These are phyloP conservation scores for Chalaropsis ovoidea DNA, from an alignment of 2,329 filamentous ascomycete species.

Conservation along the genomic window DNA sequence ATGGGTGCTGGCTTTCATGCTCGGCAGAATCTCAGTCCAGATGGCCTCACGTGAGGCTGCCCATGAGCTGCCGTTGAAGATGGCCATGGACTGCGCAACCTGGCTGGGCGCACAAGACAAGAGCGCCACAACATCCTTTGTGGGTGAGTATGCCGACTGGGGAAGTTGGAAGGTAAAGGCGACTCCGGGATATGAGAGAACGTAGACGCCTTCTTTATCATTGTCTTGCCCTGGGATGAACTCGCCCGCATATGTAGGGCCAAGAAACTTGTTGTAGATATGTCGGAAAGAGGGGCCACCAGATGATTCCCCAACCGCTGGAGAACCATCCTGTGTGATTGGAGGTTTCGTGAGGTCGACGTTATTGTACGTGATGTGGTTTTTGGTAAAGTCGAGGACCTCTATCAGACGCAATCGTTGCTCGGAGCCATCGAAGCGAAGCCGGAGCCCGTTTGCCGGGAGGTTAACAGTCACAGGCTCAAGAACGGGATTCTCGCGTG, in stretches of 20 bases:
- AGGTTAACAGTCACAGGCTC: slow-evolving; percentile 67
- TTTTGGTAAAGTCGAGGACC: slow-evolving; percentile 79
- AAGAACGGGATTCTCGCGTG: slow-evolving; percentile 60
- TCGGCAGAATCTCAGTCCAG: slow-evolving; percentile 64
- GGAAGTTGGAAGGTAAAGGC: slow-evolving; percentile 83
- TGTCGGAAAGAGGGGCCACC: slow-evolving; percentile 70
- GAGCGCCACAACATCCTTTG: slow-evolving; percentile 74
- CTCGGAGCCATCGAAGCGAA: slow-evolving; percentile 89
- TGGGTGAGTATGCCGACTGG: slow-evolving; percentile 60
- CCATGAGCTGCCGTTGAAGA: slow-evolving; percentile 89
- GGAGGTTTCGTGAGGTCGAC: slow-evolving; percentile 64
- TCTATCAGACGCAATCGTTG: slow-evolving; percentile 87
- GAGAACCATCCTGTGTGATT: slow-evolving; percentile 27
- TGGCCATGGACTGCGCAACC: slow-evolving; percentile 73
- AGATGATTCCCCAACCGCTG: slow-evolving; percentile 32
- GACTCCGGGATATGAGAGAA: slow-evolving; percentile 87
- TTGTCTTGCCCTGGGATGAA: slow-evolving; percentile 50
- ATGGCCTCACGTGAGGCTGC: slow-evolving; percentile 65
- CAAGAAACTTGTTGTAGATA: slow-evolving; percentile 87
- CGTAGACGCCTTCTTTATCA: slow-evolving; percentile 59
- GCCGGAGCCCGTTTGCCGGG: slow-evolving; percentile 73
- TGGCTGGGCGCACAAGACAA: slow-evolving; percentile 68
- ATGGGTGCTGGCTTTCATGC: slow-evolving; percentile 60
- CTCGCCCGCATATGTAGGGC: slow-evolving; percentile 87
- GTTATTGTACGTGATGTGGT: slow-evolving; percentile 67